A percentile compares a stretch with the other conserved stretches of the same genome.
phyloP scores from a whole-genome alignment of 345 rosid species.

The Dimocarpus longan region DNA sequence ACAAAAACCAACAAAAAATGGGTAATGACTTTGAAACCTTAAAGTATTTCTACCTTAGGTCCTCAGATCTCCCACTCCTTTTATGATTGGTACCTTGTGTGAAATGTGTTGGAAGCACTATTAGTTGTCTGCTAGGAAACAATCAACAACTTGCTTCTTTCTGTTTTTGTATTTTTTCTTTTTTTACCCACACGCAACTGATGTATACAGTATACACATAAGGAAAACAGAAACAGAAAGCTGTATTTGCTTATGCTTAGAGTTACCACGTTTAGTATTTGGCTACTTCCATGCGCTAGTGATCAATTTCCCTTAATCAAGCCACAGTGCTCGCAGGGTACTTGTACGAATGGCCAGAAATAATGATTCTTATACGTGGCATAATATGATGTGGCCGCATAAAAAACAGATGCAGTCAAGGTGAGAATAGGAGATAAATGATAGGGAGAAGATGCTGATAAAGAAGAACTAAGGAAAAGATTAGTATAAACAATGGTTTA shows the following conservation, averaged over 20 bases:
- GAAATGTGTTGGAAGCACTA: constrained; percentile 35
- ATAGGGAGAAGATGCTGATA: constrained; percentile 16
- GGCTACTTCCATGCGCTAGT: background rate
- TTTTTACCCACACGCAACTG: constrained; percentile 6
- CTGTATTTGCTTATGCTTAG: background rate
- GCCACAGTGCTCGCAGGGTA: background rate
- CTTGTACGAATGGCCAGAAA: background rate
- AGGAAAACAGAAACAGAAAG: constrained; percentile 3
- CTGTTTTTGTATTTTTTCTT: background rate
- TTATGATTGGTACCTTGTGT: constrained; percentile 17
- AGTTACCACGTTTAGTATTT: constrained; percentile 9
- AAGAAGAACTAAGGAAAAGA: constrained; percentile 18
- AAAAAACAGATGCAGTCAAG: constrained; percentile 10
- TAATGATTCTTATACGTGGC: constrained; percentile 1
- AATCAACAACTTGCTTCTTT: constrained; percentile 14
- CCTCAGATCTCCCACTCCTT: constrained; percentile 24
- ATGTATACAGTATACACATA: background rate
- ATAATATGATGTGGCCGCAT: constrained; percentile 21
- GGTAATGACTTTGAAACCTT: constrained; percentile 17
- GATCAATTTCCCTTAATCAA: background rate
- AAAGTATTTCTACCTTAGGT: background rate
- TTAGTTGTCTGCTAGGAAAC: constrained; percentile 19
- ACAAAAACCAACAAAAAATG: constrained; percentile 11
- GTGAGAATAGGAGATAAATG: background rate
- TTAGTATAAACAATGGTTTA: constrained; percentile 23